phyloP scores from a whole-genome alignment of 192 early-diverging fungal genomes.

The Phlyctochytrium bullatum region DNA sequence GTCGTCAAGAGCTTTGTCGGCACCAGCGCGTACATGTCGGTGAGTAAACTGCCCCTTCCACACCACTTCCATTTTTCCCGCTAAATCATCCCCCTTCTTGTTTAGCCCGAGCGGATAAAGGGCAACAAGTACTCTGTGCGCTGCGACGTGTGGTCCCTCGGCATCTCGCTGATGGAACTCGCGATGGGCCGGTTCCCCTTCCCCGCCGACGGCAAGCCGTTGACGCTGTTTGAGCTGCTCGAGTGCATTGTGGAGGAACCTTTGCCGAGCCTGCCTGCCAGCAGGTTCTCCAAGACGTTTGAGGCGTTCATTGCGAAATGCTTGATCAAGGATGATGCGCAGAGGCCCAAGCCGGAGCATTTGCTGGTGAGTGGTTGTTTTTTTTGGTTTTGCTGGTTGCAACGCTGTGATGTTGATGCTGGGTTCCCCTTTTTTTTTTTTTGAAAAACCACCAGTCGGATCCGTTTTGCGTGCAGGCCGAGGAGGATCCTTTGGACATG shows the following conservation, averaged over 20 bases:
- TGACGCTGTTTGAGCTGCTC: constrained; percentile 78
- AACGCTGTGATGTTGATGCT: no score
- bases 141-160: constrained; percentile 95
- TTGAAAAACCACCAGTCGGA: not conserved
- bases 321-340: constrained; percentile 38
- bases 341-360: constrained; percentile 13
- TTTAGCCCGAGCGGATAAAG: constrained; percentile 92
- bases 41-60: constrained; percentile 37
- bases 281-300: constrained; percentile 64
- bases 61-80: constrained; percentile 10
- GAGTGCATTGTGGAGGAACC: constrained; percentile 90
- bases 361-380: constrained; percentile 10
- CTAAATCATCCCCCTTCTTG: not conserved
- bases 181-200: constrained; percentile 92
- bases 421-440: no score
- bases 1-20: constrained; percentile 94
- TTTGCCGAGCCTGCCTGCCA: constrained; percentile 70
- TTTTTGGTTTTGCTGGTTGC: not conserved
- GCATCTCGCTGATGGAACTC: constrained; percentile 87
- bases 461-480: not conserved
- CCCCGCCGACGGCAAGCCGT: constrained; percentile 68
- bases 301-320: constrained; percentile 72
- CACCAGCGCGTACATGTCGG: constrained; percentile 95
- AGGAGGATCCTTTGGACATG: not conserved
- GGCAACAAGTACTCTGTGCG: constrained; percentile 80